phyloP scores from a whole-genome alignment of 2,329 filamentous ascomycete species.

The Exophiala bonariae region DNA sequence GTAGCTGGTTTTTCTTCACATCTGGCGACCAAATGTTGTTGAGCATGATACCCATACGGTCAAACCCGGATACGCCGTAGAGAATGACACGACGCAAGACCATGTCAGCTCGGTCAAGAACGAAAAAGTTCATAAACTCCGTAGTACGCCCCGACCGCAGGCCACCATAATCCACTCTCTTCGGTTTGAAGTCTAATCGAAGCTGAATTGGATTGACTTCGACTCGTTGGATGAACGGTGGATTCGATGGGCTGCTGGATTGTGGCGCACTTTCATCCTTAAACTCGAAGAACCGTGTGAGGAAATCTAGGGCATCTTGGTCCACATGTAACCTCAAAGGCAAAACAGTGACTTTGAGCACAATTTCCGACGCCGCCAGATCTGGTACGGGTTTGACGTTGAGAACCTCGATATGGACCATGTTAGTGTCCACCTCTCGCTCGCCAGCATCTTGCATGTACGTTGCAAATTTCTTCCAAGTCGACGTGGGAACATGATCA shows the following conservation, averaged over 20 bases:
- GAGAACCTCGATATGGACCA: conserved; percentile 85
- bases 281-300: conserved; percentile 97
- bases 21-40: conserved; percentile 98
- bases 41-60: conserved; percentile 81
- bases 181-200: conserved; percentile 95
- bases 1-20: conserved; percentile 84
- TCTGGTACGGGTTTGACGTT: conserved; percentile 84
- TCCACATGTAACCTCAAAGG: conserved; percentile 92
- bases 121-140: conserved; percentile 98
- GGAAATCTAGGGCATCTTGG: conserved; percentile 95
- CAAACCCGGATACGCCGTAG: conserved; percentile 88
- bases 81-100: conserved; percentile 85
- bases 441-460: conserved; percentile 87
- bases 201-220: conserved; percentile 83
- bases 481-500: conserved; percentile 90
- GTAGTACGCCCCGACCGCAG: conserved; percentile 90
- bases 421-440: conserved; percentile 79
- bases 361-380: conserved; percentile 84
- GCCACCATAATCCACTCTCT: conserved; percentile 93
- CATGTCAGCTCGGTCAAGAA: conserved; percentile 85
- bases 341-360: conserved; percentile 74
- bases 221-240: conserved; percentile 84
- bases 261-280: conserved; percentile 68
- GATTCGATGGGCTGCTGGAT: conserved; percentile 64
- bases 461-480: conserved; percentile 97